Base-by-base conservation (phyloP, 148 eudicot species). In the Persicaria maculosa region DNA sequence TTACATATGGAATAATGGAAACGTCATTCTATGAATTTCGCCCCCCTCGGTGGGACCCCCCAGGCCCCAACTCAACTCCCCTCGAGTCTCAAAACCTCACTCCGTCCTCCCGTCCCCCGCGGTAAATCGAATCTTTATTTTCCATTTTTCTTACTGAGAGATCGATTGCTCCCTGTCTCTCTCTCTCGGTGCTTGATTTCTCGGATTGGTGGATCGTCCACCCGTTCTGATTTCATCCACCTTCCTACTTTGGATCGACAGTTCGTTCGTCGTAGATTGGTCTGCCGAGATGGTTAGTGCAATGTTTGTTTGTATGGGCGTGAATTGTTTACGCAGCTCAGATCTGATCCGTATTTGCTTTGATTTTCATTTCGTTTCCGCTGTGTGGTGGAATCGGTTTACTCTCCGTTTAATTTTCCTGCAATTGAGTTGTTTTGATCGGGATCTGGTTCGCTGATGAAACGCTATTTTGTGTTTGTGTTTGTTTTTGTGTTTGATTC, bases 261-360 rank as follows among this genome's bases (percentile, higher is more conserved):
- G 47, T 16, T 47, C 50, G 50, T 44, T 9, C 4, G 40, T 47
- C 73, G 50, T 45, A 45, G 53, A 71, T 71, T 44, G 73, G n/a
- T 17, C 54, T 22, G 2, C 54, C 54, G 17, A 71, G n/a, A 71
- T 71, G 73, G 73, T 71, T 47, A 46, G 73, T 47, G 53, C 17
- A 48, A 17, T 47, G 52, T 48, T 47, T 19, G 15, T 17, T 45
- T 44, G 40, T 2, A 31, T 68, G 10, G 17, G 73, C 19, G 15
- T 71, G 48, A 43, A 59, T 59, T 59, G 10, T 25, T 0, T 59
- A 68, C 11, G 67, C 36, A 40, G 19, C 54, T 46, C 73, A 71
- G 73, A 71, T 71, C 73, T 71, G 73, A 71, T 71, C 73, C 50
- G n/a, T 48, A 46, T 17, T 22, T 17, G 53, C 36, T 71, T 47